Evolutionary conservation across 129 eudicot species (phyloP), one percentile per base, ranked within the genome.

Genomic region (Ambrosia artemisiifolia): DNA sequence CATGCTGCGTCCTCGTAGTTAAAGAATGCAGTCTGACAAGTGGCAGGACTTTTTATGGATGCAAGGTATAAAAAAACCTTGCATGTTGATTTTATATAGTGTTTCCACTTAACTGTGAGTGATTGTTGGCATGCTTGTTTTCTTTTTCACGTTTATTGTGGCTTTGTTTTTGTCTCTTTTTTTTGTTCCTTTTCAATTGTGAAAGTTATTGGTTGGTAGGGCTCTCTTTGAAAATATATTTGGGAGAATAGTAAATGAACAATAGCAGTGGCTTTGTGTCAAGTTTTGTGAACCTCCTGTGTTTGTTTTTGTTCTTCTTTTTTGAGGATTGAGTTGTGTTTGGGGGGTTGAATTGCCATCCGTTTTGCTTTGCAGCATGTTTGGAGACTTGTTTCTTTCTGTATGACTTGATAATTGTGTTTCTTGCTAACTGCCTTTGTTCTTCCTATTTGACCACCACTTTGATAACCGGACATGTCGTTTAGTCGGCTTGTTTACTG

Each of bases 101-200:
- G 1, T 18, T 44, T 76, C 11, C 11, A 19, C 51, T 1, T 17
- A 19, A 54, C 13, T 16, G 32, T 32, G 10, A 28, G 17, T 75
- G 71, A 69, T 18, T 33, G 13, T 62, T 72, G 56, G 6, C 59
- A 54, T 67, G 38, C 6, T 19, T 53, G 11, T 56, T 48, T 32
- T 47, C 2, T 16, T 48, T 79, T 80, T 78, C 92, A 88, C 96
- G 93, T 88, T 86, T 87, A 80, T 79, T 62, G 82, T 86, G 86
- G 90, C 85, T 85, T 74, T 85, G 85, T 81, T 70, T 62, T 66
- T 82, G 80, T 76, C 67, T 66, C n/a, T 18, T 53, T 33, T 64
- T 80, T 79, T 40, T 63, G n/a, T n/a, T n/a, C 35, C 18, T 64
- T 80, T 79, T 40, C 63, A 47, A 66, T 76, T 59, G 38, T 78